Percentiles rank a stretch among this genome's conserved stretches.
Conservation (phyloP, 2,329 filamentous ascomycete species). For the Aspergillus fumigatus region DNA sequence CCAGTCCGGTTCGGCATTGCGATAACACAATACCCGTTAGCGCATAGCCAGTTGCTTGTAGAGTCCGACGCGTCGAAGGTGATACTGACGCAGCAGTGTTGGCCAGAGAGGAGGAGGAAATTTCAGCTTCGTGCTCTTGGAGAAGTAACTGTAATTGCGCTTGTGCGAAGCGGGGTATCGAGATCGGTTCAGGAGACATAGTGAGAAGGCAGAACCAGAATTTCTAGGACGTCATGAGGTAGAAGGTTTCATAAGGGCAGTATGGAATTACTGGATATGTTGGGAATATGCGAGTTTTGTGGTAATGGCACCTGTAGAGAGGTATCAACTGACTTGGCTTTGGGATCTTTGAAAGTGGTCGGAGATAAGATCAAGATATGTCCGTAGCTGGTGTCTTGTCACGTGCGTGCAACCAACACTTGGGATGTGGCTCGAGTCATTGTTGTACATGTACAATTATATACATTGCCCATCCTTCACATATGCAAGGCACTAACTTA, state of each 20-base stretch:
- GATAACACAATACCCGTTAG: conserved; percentile 56
- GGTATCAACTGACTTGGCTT: neutral
- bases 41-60: conserved; percentile 40
- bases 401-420: neutral
- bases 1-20: conserved; percentile 80
- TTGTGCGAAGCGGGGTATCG: conserved; percentile 40
- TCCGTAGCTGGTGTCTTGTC: neutral
- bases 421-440: too few species aligned
- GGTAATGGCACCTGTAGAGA: neutral
- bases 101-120: conserved; percentile 40
- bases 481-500: too few species aligned
- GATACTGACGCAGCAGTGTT: conserved; percentile 38
- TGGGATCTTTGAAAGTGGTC: neutral
- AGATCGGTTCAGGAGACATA: conserved; percentile 17
- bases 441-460: too few species aligned
- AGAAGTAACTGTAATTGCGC: conserved; percentile 39
- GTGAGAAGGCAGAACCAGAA: neutral
- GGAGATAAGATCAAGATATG: neutral
- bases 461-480: too few species aligned
- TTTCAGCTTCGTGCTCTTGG: conserved; percentile 43
- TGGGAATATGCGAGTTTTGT: neutral
- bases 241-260: neutral
- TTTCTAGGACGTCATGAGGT: neutral
- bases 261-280: too few species aligned
- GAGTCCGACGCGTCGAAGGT: conserved; percentile 38